Conservation (phyloP, 192 early-diverging fungal genomes). For the Backusella parvicylindrica region DNA sequence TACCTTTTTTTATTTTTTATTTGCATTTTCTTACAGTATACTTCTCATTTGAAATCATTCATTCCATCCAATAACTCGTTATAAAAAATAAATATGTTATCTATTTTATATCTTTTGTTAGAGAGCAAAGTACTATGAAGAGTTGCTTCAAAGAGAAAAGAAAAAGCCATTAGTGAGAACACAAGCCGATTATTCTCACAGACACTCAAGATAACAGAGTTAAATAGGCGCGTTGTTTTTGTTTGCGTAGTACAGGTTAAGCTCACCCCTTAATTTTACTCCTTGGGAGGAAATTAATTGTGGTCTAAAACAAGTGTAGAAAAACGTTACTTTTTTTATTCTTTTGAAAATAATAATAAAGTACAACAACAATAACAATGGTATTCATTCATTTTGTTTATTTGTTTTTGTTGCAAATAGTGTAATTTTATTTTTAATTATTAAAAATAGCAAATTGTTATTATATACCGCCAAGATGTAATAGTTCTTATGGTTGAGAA, state of each 20-base stretch:
- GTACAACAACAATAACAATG: no score
- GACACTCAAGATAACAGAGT: not conserved
- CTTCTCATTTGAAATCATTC: not conserved
- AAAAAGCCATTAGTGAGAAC: not conserved
- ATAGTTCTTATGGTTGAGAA: not conserved
- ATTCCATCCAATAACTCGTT: not conserved
- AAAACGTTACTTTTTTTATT: not conserved
- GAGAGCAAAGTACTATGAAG: not conserved
- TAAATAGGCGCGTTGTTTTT: slow-evolving; percentile 2
- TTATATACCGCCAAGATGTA: not conserved
- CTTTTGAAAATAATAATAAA: not conserved
- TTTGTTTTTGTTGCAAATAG: not conserved
- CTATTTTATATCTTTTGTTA: no score
- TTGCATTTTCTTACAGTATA: not conserved
- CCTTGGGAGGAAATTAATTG: not conserved
- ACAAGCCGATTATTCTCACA: not conserved
- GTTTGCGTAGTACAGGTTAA: not conserved
- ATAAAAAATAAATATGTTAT: not conserved
- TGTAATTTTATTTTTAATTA: no score
- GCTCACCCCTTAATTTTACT: not conserved
- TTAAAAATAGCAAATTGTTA: not conserved
- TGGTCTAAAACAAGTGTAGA: not conserved
- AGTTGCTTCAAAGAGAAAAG: not conserved
- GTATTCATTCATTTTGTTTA: not conserved
- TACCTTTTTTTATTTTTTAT: not conserved